These are phyloP conservation scores for Schizophyllum commune DNA, from an alignment of 1,284 basidiomycete species.

Conservation along the genomic window DNA sequence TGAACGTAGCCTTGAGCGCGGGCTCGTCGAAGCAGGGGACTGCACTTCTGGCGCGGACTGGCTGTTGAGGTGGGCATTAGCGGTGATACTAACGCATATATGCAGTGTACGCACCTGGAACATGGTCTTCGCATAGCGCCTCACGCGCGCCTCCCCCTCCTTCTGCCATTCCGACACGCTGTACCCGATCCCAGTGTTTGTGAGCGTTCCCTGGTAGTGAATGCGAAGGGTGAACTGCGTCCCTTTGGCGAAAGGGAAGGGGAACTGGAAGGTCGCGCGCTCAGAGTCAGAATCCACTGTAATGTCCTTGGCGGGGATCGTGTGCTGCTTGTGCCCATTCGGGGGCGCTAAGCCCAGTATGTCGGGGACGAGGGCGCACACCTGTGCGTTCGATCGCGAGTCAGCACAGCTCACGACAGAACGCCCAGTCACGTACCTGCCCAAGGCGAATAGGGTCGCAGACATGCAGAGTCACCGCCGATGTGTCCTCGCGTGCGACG, in stretches of 20 bases:
- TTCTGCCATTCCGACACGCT: conserved; percentile 27
- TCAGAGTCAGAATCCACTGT: conserved; percentile 47
- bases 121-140: conserved; percentile 59
- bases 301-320: conserved; percentile 3
- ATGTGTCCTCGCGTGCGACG: conserved; percentile 47
- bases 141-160: conserved; percentile 27
- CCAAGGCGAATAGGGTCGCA: conserved; percentile 23
- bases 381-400: not conserved
- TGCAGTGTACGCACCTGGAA: conserved; percentile 35
- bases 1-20: conserved; percentile 71
- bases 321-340: not conserved
- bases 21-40: conserved; percentile 82
- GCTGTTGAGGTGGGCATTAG: conserved; percentile 36
- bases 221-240: conserved; percentile 41
- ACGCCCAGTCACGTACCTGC: not conserved
- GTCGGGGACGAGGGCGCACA: not conserved
- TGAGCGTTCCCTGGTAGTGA: conserved; percentile 37
- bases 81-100: not conserved
- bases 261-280: conserved; percentile 41
- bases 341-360: not conserved
- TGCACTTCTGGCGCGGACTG: conserved; percentile 64
- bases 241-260: conserved; percentile 32
- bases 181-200: conserved; percentile 29
- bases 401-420: not conserved
- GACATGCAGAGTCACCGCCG: conserved; percentile 50